Conservation (phyloP, 1,284 basidiomycete genomes). For the Thecaphora frezii region DNA sequence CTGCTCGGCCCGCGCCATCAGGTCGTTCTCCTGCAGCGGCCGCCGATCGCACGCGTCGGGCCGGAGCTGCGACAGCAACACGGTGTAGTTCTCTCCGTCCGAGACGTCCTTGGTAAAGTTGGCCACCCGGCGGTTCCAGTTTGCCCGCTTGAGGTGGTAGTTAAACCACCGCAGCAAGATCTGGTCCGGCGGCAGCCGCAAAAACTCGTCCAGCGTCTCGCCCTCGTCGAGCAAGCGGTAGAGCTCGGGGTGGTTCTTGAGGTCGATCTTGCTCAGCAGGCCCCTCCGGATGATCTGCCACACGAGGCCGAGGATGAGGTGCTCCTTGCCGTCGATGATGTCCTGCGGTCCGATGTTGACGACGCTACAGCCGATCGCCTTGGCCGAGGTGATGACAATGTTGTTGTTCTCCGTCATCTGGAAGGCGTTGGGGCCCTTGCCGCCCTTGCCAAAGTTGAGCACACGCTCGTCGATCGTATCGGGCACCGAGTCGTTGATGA, state of each 20-base stretch:
- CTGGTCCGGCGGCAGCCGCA: slow-evolving; percentile 92
- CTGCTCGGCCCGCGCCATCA: slow-evolving; percentile 82
- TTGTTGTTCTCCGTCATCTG: slow-evolving; percentile 99
- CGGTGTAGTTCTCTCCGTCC: slow-evolving; percentile 95
- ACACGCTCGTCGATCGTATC: slow-evolving; percentile 99
- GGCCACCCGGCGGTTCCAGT: slow-evolving; percentile 74
- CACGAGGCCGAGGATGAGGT: slow-evolving; percentile 95
- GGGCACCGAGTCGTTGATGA: slow-evolving; percentile 97
- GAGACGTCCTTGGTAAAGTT: slow-evolving; percentile 95
- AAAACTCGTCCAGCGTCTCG: slow-evolving; percentile 92
- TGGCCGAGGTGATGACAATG: slow-evolving; percentile 95
- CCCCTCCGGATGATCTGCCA: slow-evolving; percentile 98
- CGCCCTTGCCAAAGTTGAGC: slow-evolving; percentile 68
- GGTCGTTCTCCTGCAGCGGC: slow-evolving; percentile 81
- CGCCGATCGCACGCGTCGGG: slow-evolving; percentile 82
- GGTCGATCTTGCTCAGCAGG: slow-evolving; percentile 89
- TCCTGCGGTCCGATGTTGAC: slow-evolving; percentile 96
- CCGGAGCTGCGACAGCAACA: slow-evolving; percentile 91
- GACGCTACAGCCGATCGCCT: slow-evolving; percentile 95
- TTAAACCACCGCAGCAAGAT: slow-evolving; percentile 97
- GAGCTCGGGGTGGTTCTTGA: slow-evolving; percentile 95
- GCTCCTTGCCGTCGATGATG: slow-evolving; percentile 88
- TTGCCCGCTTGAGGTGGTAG: slow-evolving; percentile 93
- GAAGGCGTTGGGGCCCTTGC: slow-evolving; percentile 76
- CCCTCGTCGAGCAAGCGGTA: slow-evolving; percentile 93